Base-by-base conservation (phyloP, 2,329 filamentous ascomycete genomes). In the Phialophora verrucosa region DNA sequence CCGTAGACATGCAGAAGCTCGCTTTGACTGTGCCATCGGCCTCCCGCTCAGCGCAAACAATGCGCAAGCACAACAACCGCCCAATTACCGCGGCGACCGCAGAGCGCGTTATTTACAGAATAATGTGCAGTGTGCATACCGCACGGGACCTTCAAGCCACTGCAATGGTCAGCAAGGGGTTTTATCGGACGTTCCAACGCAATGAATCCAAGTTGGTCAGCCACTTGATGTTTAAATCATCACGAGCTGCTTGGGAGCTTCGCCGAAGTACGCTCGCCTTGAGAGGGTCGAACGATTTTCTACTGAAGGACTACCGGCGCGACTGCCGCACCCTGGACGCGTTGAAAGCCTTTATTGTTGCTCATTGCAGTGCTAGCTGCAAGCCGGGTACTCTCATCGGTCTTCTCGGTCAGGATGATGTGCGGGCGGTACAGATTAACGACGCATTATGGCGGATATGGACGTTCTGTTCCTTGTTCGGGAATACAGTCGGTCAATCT, bases 381-480 rank as follows among this genome's bases (percentile, higher is more conserved):
- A 84, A 86, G 8, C 81, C 80, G 1, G 84, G 87, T 63, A 88
- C 87, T 0, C 79, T 84, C 5, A 76, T 78, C 25, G 85, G 85
- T 1, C 78, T 89, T 2, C 78, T 82, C 1, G 83, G 82, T 3
- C 74, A 79, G 23, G 79, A 82, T 51, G 77, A 80, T 8, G 71
- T 75, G 2, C 79, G 81, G 8, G 80, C 83, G 1, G 78, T 79
- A 49, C 83, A 86, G 64, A 80, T 89, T 29, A 84, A 88, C 64
- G 82, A 88, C 74, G 87, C 87, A 0, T 82, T 89, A 56, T 89
- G 86, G 85, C 83, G 87, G 1, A 84, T 90, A 32, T 89, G 87
- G 87, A 87, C 84, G 0, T 90, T 89, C 75, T 89, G 87, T 75
- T 83, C 82, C 62, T 83, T 88, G 35, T 90, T 90, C 61, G 87